Base-by-base conservation (phyloP, 2,329 filamentous ascomycete genomes). In the Aureobasidium namibiae region DNA sequence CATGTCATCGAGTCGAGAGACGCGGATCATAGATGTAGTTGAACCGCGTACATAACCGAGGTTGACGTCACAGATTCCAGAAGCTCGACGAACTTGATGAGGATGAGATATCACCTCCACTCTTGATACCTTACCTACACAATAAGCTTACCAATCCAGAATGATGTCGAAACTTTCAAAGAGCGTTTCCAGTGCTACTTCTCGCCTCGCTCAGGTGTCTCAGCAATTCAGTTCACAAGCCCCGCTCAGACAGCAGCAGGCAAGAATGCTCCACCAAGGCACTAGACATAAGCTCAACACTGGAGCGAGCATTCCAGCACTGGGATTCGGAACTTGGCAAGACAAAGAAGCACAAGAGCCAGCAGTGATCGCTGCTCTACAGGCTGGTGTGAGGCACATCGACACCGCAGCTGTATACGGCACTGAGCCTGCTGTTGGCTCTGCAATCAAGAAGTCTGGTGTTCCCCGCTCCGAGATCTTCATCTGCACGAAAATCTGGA, bases 401-500 rank as follows among this genome's bases (percentile, higher is more conserved):
- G 80, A 67, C 36, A 67, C 65, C 5, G 65, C 68, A 9, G 60
- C 65, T 9, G 69, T 69, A 58, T 73, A 73, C 61, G 69, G 78
- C 59, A 89, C 86, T 60, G 86, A 88, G 69, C 78, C 78, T 58
- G 83, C 86, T 56, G 84, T 87, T 0, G 87, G 85, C 13, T 73
- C 78, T 63, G 87, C 82, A 21, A 82, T 89, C 67, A 81, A 78
- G 64, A 80, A 85, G 62, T 82, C 82, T 33, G 79, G 85, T 48
- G 78, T 89, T 11, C 84, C 85, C 61, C 79, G 85, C 48, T 75
- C 82, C 44, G 78, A 88, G 59, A 74, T 88, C 62, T 88, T 87
- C 72, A 76, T 88, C 64, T 85, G 82, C 1, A 84, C 82, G 11
- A 88, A 88, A 70, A 73, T 87, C 36, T 87, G 83, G 83, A 63